Conservation (phyloP, 192 early-diverging fungal genomes). For the Podila verticillata region DNA sequence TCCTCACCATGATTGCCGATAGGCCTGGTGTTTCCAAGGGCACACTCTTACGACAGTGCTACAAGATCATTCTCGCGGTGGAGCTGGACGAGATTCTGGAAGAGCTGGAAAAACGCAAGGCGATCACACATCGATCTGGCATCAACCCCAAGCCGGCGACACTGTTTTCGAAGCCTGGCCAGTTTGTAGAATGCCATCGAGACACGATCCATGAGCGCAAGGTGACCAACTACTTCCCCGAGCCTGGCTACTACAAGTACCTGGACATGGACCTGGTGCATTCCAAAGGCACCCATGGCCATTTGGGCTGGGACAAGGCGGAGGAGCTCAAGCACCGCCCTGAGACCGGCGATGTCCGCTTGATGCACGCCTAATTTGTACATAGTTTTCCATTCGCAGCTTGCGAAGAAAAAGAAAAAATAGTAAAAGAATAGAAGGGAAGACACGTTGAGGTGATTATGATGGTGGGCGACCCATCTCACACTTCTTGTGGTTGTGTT, state of each 20-base stretch:
- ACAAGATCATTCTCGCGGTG: slow-evolving; percentile 22
- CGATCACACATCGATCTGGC: slow-evolving; percentile 8
- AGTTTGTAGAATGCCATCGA: slow-evolving; percentile 11
- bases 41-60: neutral
- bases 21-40: slow-evolving; percentile 43
- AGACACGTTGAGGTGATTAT: no score
- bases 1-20: slow-evolving; percentile 31
- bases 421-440: no score
- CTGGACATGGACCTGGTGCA: slow-evolving; percentile 23
- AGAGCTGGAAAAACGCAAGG: slow-evolving; percentile 25
- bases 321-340: no score
- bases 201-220: slow-evolving; percentile 38
- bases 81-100: slow-evolving; percentile 36
- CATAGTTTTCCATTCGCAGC: no score
- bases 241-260: slow-evolving; percentile 21
- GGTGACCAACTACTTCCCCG: slow-evolving; percentile 24
- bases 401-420: no score
- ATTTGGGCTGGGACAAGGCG: no score
- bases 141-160: slow-evolving; percentile 11
- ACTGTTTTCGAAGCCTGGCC: slow-evolving; percentile 27
- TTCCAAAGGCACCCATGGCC: neutral
- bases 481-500: no score
- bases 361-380: no score
- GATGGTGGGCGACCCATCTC: no score
- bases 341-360: no score